These are phyloP conservation scores for Xylaria digitata DNA, from an alignment of 2,329 filamentous ascomycete species.

Conservation along the genomic window DNA sequence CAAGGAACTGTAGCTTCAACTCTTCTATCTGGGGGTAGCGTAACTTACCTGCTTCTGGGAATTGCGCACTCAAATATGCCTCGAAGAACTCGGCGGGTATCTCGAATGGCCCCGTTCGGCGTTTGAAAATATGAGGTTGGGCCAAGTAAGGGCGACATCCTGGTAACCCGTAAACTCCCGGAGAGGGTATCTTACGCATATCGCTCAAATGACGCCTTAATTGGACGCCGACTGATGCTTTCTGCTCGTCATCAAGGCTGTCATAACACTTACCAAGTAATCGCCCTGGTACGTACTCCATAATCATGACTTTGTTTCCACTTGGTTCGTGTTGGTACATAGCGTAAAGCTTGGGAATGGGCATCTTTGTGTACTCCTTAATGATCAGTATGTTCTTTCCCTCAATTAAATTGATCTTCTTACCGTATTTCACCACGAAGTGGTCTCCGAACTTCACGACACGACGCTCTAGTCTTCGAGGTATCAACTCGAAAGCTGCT, in stretches of 20 bases:
- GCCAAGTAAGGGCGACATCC: background rate
- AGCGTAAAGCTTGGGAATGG: background rate
- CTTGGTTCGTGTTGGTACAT: constrained; percentile 11
- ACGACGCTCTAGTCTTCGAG: background rate
- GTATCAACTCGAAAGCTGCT: background rate
- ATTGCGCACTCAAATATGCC: background rate
- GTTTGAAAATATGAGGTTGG: background rate
- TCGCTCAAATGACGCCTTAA: background rate
- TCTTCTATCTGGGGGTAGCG: background rate
- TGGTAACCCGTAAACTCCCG: background rate
- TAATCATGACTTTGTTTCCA: constrained; percentile 4
- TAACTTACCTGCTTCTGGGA: background rate
- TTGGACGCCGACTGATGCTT: background rate
- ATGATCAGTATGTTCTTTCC: constrained; percentile 4
- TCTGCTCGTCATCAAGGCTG: background rate
- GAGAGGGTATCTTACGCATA: background rate
- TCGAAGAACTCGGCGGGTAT: background rate
- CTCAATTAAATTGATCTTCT: background rate
- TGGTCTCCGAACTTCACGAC: background rate
- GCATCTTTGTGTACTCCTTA: background rate
- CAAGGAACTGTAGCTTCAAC: background rate
- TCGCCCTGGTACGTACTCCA: constrained; percentile 3
- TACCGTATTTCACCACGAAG: constrained; percentile 7
- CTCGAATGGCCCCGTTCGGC: background rate
- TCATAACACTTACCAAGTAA: background rate